These are phyloP conservation scores for Claviceps sp. DNA, from an alignment of 2,329 filamentous ascomycete genomes.

Conservation along the genomic window DNA sequence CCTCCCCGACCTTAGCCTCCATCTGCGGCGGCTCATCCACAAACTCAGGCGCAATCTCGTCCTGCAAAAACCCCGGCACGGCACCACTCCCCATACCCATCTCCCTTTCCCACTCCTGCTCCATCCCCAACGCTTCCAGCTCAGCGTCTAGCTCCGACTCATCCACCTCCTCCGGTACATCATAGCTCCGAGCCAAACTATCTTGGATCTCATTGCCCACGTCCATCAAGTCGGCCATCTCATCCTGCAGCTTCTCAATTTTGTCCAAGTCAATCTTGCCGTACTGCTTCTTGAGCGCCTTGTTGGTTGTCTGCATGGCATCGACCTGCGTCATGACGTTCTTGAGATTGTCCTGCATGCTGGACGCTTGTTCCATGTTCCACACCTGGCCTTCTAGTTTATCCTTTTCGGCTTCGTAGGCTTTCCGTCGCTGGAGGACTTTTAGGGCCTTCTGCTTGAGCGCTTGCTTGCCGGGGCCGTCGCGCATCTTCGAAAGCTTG, in stretches of 20 bases:
- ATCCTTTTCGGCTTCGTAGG: conserved; percentile 87
- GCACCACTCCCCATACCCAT: conserved; percentile 36
- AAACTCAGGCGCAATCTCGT: conserved; percentile 76
- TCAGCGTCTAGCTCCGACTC: conserved; percentile 94
- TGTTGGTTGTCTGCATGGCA: conserved; percentile 93
- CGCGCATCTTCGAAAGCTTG: conserved; percentile 83
- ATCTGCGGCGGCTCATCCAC: conserved; percentile 79
- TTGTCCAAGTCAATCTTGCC: conserved; percentile 96
- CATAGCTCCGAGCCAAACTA: conserved; percentile 79
- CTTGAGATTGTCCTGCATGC: conserved; percentile 97
- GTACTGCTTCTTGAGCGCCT: conserved; percentile 84
- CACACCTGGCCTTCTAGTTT: conserved; percentile 89
- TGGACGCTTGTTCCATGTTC: conserved; percentile 98
- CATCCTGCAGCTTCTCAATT: conserved; percentile 94
- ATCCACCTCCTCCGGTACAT: conserved; percentile 92
- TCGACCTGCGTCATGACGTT: conserved; percentile 98
- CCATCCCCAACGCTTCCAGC: conserved; percentile 83
- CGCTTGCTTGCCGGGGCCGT: conserved; percentile 84
- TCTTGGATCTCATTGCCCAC: conserved; percentile 98
- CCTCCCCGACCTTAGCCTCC: conserved; percentile 68
- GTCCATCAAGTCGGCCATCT: conserved; percentile 97
- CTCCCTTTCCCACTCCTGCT: conserved; percentile 74
- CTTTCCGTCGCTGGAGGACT: conserved; percentile 81
- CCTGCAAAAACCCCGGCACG: conserved; percentile 77
- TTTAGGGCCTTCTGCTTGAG: conserved; percentile 92